Evolutionary conservation across 345 rosid species (phyloP), one percentile per base, ranked within the genome.

Genomic region (Dovyalis caffra): DNA sequence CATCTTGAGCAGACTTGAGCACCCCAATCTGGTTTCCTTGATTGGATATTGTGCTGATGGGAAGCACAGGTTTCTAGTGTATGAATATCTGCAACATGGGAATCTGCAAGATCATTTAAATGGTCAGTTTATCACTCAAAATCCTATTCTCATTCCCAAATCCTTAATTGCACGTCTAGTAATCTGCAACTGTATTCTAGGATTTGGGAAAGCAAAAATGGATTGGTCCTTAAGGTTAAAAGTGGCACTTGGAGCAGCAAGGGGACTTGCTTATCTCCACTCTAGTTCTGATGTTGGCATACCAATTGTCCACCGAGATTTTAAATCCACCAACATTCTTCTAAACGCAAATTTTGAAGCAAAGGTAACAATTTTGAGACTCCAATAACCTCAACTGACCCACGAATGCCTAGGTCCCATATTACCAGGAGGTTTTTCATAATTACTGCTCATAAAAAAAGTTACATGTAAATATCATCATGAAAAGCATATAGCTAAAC

Each of bases 41-140:
- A 92, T 90, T 66, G 99, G 97, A 69, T 95, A 95, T 74, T 90
- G 97, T 60, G 99, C 97, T 53, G 97, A 95, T 74, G 94, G 99
- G 69, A 90, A 92, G 87, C 86, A 92, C 72, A 85, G 99, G 80
- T 95, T 95, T 87, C 88, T 95, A 69, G 97, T 92, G 62, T 95
- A 95, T 53, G 97, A 95, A 77, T 92, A 86, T 83, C 84, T 95
- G 95, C 90, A 86, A 81, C 91, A 86, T 31, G 99, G 99, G 83
- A 95, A 95, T 90, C 91, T 95, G 80, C 99, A 95, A 85, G 99
- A 92, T 88, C 97, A 88, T 81, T 80, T 95, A 78, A 91, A 84
- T 77, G 97, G 97, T 95, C 76, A 76, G 89, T 74, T 68, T 76
- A 57, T 25, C 53, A n/a, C 73, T 18, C 29, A 47, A 60, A 71